phyloP scores from a whole-genome alignment of 495 filamentous ascomycete genomes.

The Penicillium salamii region DNA sequence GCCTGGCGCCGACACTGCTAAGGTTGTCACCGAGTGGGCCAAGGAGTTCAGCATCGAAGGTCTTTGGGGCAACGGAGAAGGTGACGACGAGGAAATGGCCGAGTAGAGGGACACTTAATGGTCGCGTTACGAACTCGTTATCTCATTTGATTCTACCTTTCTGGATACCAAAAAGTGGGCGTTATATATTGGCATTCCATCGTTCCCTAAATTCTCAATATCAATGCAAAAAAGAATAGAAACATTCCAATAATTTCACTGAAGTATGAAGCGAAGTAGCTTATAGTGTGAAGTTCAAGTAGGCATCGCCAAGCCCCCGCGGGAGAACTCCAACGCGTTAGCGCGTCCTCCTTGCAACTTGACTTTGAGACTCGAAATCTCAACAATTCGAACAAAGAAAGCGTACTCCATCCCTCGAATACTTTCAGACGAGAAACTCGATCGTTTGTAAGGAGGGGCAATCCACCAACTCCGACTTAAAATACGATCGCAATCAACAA shows the following conservation, averaged over 20 bases:
- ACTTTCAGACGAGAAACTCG: background rate
- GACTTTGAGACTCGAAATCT: background rate
- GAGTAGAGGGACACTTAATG: slow-evolving; percentile 27
- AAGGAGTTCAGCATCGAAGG: slow-evolving; percentile 95
- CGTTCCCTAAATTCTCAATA: slow-evolving; percentile 10
- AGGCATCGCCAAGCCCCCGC: slow-evolving; percentile 14
- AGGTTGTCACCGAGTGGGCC: slow-evolving; percentile 91
- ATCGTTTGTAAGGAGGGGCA: background rate
- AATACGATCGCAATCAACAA: background rate
- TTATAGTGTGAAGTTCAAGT: background rate
- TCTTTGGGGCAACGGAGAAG: slow-evolving; percentile 70
- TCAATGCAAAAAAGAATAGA: slow-evolving; percentile 5
- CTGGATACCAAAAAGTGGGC: slow-evolving; percentile 39
- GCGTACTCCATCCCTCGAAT: background rate
- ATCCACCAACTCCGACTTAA: background rate
- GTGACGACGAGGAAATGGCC: slow-evolving; percentile 44
- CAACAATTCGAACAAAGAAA: background rate
- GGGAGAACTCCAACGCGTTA: slow-evolving; percentile 15
- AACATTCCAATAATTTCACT: background rate
- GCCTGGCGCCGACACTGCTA: slow-evolving; percentile 63
- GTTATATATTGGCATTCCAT: slow-evolving; percentile 22
- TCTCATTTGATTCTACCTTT: slow-evolving; percentile 23
- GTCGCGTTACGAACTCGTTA: slow-evolving; percentile 25
- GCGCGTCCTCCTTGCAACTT: slow-evolving; percentile 19
- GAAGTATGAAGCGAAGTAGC: background rate